Conservation (phyloP, 768 basidiomycete genomes). For the Mycena capillaripes region DNA sequence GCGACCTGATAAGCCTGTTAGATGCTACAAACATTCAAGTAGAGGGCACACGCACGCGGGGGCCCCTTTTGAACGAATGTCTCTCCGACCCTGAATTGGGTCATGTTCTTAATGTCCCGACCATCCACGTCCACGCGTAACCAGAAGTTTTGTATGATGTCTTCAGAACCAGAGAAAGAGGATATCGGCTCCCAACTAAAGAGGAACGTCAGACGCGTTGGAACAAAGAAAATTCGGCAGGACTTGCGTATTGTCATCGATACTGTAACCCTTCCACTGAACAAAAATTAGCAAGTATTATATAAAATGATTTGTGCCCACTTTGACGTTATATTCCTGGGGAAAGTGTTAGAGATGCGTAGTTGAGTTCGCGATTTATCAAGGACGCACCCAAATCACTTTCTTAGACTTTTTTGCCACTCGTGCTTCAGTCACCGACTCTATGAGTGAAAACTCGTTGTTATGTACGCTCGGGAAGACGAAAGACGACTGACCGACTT, state of each 20-base stretch:
- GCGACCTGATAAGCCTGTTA: constrained; percentile 37
- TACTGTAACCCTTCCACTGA: constrained; percentile 74
- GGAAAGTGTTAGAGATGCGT: constrained; percentile 26
- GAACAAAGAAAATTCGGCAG: constrained; percentile 1
- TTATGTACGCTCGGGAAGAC: constrained; percentile 18
- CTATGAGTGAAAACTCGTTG: constrained; percentile 53
- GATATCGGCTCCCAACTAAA: constrained; percentile 77
- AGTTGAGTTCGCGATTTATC: background rate
- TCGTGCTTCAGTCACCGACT: constrained; percentile 67
- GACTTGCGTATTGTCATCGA: constrained; percentile 71
- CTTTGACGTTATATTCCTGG: constrained; percentile 73
- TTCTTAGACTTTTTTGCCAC: constrained; percentile 60
- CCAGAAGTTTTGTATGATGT: constrained; percentile 64
- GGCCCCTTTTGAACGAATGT: constrained; percentile 69
- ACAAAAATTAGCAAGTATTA: constrained; percentile 13
- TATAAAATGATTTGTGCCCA: constrained; percentile 45
- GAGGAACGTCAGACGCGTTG: constrained; percentile 20
- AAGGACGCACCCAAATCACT: constrained; percentile 63
- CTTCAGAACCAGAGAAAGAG: constrained; percentile 71
- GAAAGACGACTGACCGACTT: constrained; percentile 68
- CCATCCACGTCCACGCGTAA: constrained; percentile 59
- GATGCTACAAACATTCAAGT: background rate
- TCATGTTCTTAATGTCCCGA: constrained; percentile 64
- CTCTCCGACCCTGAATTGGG: constrained; percentile 67
- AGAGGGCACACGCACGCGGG: constrained; percentile 60